Base-by-base conservation (phyloP, 2,329 filamentous ascomycete species). In the Ceratocystis diversiconidia region DNA sequence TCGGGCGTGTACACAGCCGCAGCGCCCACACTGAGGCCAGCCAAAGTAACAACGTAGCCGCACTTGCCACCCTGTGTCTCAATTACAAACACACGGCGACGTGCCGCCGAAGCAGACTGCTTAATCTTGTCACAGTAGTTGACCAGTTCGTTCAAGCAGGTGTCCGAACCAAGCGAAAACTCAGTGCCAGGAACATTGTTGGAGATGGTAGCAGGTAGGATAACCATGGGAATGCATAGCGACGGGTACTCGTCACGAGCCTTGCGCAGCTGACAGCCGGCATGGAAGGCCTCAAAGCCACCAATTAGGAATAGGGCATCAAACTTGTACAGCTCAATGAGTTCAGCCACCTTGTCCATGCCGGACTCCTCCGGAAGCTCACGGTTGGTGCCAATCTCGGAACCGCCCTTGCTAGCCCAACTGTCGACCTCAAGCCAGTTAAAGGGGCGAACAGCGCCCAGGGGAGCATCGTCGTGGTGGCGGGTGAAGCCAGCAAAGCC, bases 151-250 rank as follows among this genome's bases (percentile, higher is more conserved):
- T 99, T 99, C 69, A 99, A 79, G 73, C 94, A 97, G 1, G 94
- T 99, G 72, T 99, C 94, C 41, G 91, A 96, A 55, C 94, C 94
- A 59, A 99, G 84, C 1, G 91, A 96, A 79, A 96, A 97, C 76
- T 99, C 94, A 0, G 92, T 96, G 48, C 94, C 94, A 0, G 94
- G 94, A 3, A 99, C 94, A 74, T 99, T 99, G 81, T 99, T 99
- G 70, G 90, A 96, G 71, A 99, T 92, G 8, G 94, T 99, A n/a
- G 94, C 94, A 0, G 94, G 94, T 30, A 99, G 81, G 52, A 96
- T 82, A 64, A 88, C 83, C 81, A 97, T 90, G 22, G 94, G 94
- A 69, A 99, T 96, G 75, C 90, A 91, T 73, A 99, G 88, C 1
- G 88, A 87, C 10, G 89, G 85, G 76, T 89, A 96, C 68, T 89